Evolutionary conservation across 306 rosid species (phyloP), one percentile per base, ranked within the genome.

Genomic region (Prinsepia uniflora): DNA sequence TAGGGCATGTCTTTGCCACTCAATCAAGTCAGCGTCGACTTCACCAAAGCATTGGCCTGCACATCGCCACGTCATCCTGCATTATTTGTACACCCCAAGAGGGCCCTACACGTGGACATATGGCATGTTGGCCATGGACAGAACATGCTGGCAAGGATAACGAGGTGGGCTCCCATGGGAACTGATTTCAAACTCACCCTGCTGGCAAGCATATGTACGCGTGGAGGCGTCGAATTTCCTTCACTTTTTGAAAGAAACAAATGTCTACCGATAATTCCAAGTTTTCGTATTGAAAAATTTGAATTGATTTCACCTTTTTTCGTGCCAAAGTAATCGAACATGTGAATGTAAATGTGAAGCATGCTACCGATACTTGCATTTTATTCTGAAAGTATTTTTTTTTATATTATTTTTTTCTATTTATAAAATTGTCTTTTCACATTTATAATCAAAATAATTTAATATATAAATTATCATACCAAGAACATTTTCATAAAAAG

Each of bases 1-100:
- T 8, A 46, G 6, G 24, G 46, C 61, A 40, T 7, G 52, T 42
- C 68, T 65, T 61, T 0, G 70, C 81, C 81, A 78, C 77, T 43
- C 65, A 74, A 68, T 22, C 39, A 41, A 67, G 53, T 44, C 74
- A 66, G 69, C 81, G 24, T 57, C 50, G 43, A 41, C 11, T 43
- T 10, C 17, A 0, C 39, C 13, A 8, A 13, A 19, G 52, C 20
- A 14, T 0, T 68, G 79, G 76, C 43, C 61, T 10, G 22, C 65
- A 9, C 45, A 0, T 0, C 12, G 13, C 75, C 75, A 68, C 82
- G 75, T 73, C 75, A 47, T 55, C 47, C 0, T 3, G 3, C 2
- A 6, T 11, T 6, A 57, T 47, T 42, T 42, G 53, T 14, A 49
- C 73, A 57, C 1, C 15, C 54, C 19, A 8, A 14, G 9, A 14